Evolutionary conservation across 805 yeast species (phyloP).

Genomic region (Kodamaea hsintzibuensis): DNA sequence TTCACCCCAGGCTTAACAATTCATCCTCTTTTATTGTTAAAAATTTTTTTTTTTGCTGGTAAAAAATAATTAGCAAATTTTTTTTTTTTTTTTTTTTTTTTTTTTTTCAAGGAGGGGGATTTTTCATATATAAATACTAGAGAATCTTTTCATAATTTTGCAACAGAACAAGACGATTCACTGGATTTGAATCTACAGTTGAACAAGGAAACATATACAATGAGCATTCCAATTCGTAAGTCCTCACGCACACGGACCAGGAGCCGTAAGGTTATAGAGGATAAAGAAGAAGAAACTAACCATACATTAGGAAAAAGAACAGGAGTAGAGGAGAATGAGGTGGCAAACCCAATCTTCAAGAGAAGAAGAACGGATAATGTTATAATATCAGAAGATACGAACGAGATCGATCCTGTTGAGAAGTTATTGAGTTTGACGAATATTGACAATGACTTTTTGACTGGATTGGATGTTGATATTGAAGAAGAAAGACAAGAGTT

Average conservation of each 20-base stretch:
- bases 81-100: background rate
- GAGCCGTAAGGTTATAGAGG: conserved; percentile 10
- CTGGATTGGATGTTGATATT: conserved; percentile 22
- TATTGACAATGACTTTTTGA: conserved; percentile 31
- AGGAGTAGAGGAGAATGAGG: conserved; percentile 3
- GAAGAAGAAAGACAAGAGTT: conserved; percentile 12
- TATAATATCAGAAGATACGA: conserved; percentile 5
- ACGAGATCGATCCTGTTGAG: conserved; percentile 45
- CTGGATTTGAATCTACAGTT: background rate
- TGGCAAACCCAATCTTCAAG: background rate
- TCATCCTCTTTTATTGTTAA: background rate
- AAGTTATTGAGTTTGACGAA: conserved; percentile 38
- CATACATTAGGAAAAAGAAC: conserved; percentile 11
- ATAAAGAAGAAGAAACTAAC: conserved; percentile 7
- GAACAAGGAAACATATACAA: background rate
- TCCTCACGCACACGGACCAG: conserved; percentile 29
- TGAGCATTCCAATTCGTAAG: conserved; percentile 29
- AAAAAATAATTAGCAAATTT: conserved; percentile 6
- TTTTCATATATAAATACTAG: conserved; percentile 6
- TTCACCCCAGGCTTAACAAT: background rate
- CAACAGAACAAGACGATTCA: background rate
- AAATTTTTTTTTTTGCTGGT: background rate
- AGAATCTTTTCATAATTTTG: background rate
- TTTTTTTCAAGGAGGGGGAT: conserved; percentile 1
- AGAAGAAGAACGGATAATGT: conserved; percentile 3